phyloP scores from a whole-genome alignment of 768 basidiomycete species.

The Lepiota subincarnata region DNA sequence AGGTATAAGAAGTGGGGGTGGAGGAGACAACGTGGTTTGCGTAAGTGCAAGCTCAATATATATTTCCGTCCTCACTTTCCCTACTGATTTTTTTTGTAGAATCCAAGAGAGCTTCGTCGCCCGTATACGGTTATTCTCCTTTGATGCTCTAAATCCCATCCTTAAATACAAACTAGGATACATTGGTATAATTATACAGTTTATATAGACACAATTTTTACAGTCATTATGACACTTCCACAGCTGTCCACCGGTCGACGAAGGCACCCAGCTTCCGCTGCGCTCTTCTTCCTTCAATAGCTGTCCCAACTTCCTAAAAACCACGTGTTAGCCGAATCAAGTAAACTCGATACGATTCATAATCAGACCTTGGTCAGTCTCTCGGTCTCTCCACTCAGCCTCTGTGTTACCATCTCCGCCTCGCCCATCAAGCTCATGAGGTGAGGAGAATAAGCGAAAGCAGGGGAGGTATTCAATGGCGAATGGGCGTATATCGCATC shows the following conservation, averaged over 20 bases:
- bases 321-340: not conserved
- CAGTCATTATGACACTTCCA: not conserved
- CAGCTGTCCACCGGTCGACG: constrained; percentile 14
- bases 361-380: constrained; percentile 1
- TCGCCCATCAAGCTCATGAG: constrained; percentile 13
- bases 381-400: not conserved
- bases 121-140: not conserved
- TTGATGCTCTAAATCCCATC: not conserved
- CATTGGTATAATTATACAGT: not conserved
- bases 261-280: constrained; percentile 15
- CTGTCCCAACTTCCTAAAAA: constrained; percentile 15
- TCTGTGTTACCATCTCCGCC: constrained; percentile 16
- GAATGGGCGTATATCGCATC: constrained; percentile 21
- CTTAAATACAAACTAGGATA: not conserved
- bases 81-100: not conserved
- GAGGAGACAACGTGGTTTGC: constrained; percentile 31
- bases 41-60: constrained; percentile 19
- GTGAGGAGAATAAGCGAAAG: constrained; percentile 18
- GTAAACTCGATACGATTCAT: not conserved
- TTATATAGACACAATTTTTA: too few species aligned
- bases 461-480: constrained; percentile 22
- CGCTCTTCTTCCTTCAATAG: constrained; percentile 7
- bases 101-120: constrained; percentile 7
- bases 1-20: constrained; percentile 37
- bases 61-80: not conserved